Percentiles rank a stretch among this genome's conserved stretches.
Evolutionary conservation across 176 grass and related monocot genomes (phyloP).

Genomic region (Hsuehochloa calcarea): DNA sequence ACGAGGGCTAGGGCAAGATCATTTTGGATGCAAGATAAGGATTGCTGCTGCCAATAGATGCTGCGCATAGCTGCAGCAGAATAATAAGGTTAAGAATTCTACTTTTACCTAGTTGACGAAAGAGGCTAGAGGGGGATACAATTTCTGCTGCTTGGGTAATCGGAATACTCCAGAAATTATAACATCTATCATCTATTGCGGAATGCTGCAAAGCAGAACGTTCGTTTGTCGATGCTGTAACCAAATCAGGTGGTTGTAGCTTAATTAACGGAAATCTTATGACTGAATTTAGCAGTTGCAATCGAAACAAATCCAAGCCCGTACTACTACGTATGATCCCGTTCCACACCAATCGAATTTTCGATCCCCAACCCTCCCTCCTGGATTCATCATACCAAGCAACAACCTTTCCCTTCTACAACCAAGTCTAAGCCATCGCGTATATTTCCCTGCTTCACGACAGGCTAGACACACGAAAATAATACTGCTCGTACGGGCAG

Average conservation of each 20-base stretch:
- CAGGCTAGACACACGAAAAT: background rate
- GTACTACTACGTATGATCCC: background rate
- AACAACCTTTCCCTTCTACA: background rate
- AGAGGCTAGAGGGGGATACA: background rate
- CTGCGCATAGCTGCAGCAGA: background rate
- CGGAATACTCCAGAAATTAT: background rate
- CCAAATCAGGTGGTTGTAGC: background rate
- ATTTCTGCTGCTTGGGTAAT: background rate
- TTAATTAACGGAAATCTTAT: background rate
- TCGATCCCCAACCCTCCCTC: background rate
- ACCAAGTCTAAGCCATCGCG: background rate
- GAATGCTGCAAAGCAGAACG: background rate
- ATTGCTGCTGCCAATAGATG: background rate
- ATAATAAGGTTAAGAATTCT: background rate
- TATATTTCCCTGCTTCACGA: background rate
- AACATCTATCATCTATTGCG: background rate
- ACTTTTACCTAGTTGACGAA: background rate
- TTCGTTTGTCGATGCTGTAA: background rate
- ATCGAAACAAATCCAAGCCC: background rate
- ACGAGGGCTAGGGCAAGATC: background rate
- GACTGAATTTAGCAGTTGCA: background rate
- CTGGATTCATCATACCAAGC: background rate
- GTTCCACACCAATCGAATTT: background rate
- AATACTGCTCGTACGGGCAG: background rate
- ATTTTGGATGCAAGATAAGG: background rate